Conservation (phyloP, 306 rosid species). For the Dryas drummondii region DNA sequence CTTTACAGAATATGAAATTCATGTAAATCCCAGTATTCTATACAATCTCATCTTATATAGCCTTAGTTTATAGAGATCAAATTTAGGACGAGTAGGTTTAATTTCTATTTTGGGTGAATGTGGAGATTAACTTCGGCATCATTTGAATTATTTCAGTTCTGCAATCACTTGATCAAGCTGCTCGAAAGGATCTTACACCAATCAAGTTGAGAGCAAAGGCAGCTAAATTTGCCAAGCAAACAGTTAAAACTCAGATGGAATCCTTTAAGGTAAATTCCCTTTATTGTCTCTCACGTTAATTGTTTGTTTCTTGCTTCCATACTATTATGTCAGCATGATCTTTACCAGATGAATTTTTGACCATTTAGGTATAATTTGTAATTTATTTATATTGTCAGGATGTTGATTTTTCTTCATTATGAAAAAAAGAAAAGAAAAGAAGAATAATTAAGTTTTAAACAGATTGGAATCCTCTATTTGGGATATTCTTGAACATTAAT, state of each 20-base stretch:
- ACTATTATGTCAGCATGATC: not conserved
- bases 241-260: constrained; percentile 86
- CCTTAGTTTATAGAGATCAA: constrained; percentile 7
- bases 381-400: not conserved
- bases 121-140: constrained; percentile 9
- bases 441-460: not conserved
- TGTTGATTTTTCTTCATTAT: not conserved
- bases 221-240: constrained; percentile 89
- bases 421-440: not conserved
- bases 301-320: constrained; percentile 15
- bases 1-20: not conserved
- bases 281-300: constrained; percentile 20
- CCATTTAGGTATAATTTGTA: not conserved
- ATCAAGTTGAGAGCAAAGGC: constrained; percentile 91
- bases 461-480: constrained; percentile 3
- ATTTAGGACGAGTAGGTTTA: constrained; percentile 1
- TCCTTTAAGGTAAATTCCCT: constrained; percentile 73
- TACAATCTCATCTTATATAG: not conserved
- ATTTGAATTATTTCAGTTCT: constrained; percentile 72
- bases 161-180: constrained; percentile 89
- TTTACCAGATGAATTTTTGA: constrained; percentile 9
- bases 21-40: not conserved
- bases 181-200: constrained; percentile 81
- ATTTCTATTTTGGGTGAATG: constrained; percentile 16
- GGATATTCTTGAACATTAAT: constrained; percentile 24